Base-by-base conservation (phyloP, 257 asterid genomes). In the Salvia hispanica region DNA sequence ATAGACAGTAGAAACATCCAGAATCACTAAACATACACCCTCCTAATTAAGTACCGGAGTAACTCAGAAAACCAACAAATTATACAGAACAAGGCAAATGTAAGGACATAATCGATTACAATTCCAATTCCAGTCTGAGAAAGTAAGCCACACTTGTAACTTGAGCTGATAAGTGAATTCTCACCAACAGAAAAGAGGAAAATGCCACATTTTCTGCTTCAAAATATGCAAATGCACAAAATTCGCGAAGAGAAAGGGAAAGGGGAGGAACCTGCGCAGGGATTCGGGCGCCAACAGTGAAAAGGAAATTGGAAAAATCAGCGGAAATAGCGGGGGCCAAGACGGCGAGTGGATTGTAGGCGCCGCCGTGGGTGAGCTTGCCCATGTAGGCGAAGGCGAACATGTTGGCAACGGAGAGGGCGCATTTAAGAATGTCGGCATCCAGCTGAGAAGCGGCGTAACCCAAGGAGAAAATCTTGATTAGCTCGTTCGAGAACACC, bases 331-430 rank as follows among this genome's bases (percentile, higher is more conserved):
- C 95, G 56, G 83, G 64, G 64, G 94, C 68, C 72, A 92, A 64
- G 48, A 89, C 34, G 40, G 85, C 68, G 80, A 92, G 96, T 68
- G 98, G 98, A 54, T 89, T 92, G 84, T 85, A 92, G 33, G 95
- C 75, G 69, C 83, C 95, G 57, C 98, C 96, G 2, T 79, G 37
- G 62, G 94, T 76, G 71, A 54, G 53, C 71, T 83, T 83, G 6
- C 21, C 62, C 67, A 85, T 42, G 76, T 71, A 79, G 1, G 96
- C 94, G 21, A 92, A 89, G 70, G 79, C 74, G 81, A 89, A 84
- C 86, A 84, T 81, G 75, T 78, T 88, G 72, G 73, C 21, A 21
- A 92, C 54, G 31, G 87, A 76, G 15, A 82, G 34, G 1, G 64
- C 74, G 48, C 75, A 81, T 64, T 76, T 80, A 37, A 82, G 50